These are phyloP conservation scores for Mycena pura DNA, from an alignment of 768 basidiomycete genomes.

Conservation along the genomic window DNA sequence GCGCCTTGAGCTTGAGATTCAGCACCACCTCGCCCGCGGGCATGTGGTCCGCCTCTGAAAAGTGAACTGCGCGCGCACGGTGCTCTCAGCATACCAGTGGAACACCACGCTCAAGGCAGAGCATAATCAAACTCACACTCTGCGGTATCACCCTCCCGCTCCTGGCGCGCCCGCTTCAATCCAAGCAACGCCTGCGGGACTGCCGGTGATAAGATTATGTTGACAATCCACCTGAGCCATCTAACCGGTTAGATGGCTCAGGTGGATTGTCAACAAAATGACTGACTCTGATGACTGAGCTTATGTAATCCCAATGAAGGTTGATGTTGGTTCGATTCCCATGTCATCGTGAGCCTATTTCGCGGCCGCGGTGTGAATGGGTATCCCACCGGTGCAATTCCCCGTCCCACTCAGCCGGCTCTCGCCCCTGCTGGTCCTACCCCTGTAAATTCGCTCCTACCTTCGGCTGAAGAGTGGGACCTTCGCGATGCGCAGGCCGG, in stretches of 20 bases:
- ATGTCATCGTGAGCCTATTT: too few relatives aligned
- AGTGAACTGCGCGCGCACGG: constrained; percentile 53
- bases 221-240: too few relatives aligned
- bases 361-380: not conserved
- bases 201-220: too few relatives aligned
- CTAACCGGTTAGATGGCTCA: too few relatives aligned
- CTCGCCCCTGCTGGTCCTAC: not conserved
- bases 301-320: too few relatives aligned
- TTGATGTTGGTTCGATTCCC: too few relatives aligned
- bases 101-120: not conserved
- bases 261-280: too few relatives aligned
- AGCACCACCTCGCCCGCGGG: constrained; percentile 57
- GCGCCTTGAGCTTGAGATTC: constrained; percentile 63
- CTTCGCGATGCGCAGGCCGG: not conserved
- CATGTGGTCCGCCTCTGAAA: constrained; percentile 52
- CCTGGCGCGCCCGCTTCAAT: constrained; percentile 17
- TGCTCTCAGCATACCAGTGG: not conserved
- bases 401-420: too few relatives aligned
- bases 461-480: not conserved
- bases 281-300: too few relatives aligned
- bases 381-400: not conserved
- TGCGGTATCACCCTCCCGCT: constrained; percentile 16
- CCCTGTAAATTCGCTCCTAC: not conserved
- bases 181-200: constrained; percentile 21
- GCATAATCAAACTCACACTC: constrained; percentile 17